These are phyloP conservation scores for Alternaria tenuissima DNA, from an alignment of 2,329 filamentous ascomycete species.

Conservation along the genomic window DNA sequence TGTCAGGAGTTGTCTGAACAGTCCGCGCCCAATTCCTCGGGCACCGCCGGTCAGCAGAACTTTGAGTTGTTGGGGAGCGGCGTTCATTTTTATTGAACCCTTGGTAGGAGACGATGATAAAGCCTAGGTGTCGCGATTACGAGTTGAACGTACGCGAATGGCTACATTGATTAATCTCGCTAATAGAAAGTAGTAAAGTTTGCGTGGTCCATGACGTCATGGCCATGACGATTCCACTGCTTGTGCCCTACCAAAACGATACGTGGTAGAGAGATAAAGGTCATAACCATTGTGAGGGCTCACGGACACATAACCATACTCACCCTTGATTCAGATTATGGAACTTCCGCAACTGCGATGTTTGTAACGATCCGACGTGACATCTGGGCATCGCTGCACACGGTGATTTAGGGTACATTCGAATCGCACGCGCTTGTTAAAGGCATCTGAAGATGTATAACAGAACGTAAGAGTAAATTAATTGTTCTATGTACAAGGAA, in stretches of 20 bases:
- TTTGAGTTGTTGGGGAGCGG: slow-evolving; percentile 25
- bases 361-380: background rate
- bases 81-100: slow-evolving; percentile 4
- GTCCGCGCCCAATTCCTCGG: slow-evolving; percentile 57
- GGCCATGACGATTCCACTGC: background rate
- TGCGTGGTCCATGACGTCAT: background rate
- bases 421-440: too few relatives aligned
- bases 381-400: background rate
- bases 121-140: background rate
- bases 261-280: background rate
- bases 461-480: background rate
- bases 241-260: background rate
- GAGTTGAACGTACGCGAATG: background rate
- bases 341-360: background rate
- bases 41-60: slow-evolving; percentile 55
- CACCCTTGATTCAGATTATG: background rate
- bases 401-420: background rate
- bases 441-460: background rate
- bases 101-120: background rate
- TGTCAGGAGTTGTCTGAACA: slow-evolving; percentile 54
- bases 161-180: background rate
- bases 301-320: background rate
- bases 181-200: background rate
- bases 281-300: too few relatives aligned
- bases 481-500: background rate